Percentiles rank a stretch among this genome's conserved stretches.
Evolutionary conservation across 331 rosid genomes (phyloP).

Genomic region (Arachis monticola): DNA sequence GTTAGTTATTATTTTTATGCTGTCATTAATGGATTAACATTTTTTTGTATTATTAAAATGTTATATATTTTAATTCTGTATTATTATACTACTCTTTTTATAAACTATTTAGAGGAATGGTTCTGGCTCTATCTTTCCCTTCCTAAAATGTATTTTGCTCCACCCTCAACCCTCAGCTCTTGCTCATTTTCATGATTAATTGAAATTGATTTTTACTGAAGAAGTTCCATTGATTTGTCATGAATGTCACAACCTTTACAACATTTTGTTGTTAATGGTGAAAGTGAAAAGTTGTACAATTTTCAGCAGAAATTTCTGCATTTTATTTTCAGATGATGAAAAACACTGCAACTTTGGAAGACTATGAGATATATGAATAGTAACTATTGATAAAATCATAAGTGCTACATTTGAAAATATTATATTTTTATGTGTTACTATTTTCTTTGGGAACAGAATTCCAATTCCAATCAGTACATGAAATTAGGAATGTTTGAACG

Average conservation of each 20-base stretch:
- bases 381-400: background rate
- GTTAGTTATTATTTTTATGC: too few relatives aligned
- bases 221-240: too few relatives aligned
- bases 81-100: too few relatives aligned
- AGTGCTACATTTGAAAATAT: background rate
- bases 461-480: slow-evolving; percentile 10
- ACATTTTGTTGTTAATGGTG: background rate
- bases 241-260: background rate
- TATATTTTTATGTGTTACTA: background rate
- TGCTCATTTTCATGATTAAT: too few relatives aligned
- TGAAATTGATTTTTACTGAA: too few relatives aligned
- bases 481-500: slow-evolving; percentile 2
- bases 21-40: too few relatives aligned
- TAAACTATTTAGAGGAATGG: too few relatives aligned
- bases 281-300: background rate
- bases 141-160: too few relatives aligned
- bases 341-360: background rate
- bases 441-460: background rate
- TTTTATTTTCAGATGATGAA: slow-evolving; percentile 3
- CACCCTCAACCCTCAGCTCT: too few relatives aligned
- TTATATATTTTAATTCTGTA: too few relatives aligned
- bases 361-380: slow-evolving; percentile 10
- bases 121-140: too few relatives aligned
- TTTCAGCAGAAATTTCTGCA: slow-evolving; percentile 12
- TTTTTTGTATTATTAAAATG: too few relatives aligned